Evolutionary conservation across 495 filamentous ascomycete genomes (phyloP).

Genomic region (Penicillium cinerascens): DNA sequence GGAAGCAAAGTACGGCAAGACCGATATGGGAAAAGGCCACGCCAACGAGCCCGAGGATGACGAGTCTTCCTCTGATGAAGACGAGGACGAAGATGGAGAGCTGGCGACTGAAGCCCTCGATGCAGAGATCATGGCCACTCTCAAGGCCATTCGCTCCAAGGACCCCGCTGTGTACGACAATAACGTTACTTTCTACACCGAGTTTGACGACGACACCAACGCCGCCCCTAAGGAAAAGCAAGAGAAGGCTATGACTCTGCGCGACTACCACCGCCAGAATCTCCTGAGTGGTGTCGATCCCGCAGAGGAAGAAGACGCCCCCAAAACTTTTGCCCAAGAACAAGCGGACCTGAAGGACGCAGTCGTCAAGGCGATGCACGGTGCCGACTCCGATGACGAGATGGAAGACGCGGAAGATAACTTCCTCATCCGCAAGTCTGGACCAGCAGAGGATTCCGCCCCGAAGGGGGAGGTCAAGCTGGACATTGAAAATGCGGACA

Average conservation of each 20-base stretch:
- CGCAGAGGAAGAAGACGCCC: constrained; percentile 52
- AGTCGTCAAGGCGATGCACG: constrained; percentile 77
- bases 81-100: constrained; percentile 86
- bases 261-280: constrained; percentile 87
- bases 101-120: constrained; percentile 80
- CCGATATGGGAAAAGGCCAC: constrained; percentile 29
- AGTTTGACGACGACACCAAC: constrained; percentile 50
- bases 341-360: constrained; percentile 75
- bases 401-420: constrained; percentile 61
- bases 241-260: constrained; percentile 81
- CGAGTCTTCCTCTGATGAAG: constrained; percentile 65
- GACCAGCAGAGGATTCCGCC: constrained; percentile 27
- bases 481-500: constrained; percentile 74
- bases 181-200: constrained; percentile 68
- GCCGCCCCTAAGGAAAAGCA: constrained; percentile 45
- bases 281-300: constrained; percentile 61
- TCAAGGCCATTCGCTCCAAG: constrained; percentile 81
- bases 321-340: constrained; percentile 76
- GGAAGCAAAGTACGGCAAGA: constrained; percentile 77
- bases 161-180: constrained; percentile 89
- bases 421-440: constrained; percentile 63
- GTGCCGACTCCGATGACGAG: constrained; percentile 48
- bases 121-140: constrained; percentile 76
- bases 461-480: constrained; percentile 47
- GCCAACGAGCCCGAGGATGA: constrained; percentile 42